Base-by-base conservation (phyloP, 139 green algal genomes). In the Chlamydomonas sp. region DNA sequence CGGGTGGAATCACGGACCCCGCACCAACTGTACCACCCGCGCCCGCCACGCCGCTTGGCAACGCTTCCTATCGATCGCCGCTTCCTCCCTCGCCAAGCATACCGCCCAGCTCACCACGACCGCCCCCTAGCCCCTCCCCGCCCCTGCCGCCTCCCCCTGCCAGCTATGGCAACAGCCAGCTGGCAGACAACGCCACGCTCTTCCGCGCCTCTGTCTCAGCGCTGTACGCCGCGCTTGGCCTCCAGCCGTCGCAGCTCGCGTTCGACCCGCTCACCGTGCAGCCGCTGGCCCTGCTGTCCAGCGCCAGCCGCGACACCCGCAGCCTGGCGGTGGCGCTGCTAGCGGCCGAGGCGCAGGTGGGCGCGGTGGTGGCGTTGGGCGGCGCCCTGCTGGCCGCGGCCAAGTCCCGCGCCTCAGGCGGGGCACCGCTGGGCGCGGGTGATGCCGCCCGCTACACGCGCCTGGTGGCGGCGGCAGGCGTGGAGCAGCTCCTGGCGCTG, bases 281-380 rank as follows among this genome's bases (percentile, higher is more conserved):
- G 59, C 83, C 83, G 67, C 49, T 76, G 8, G 76, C n/a, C 2
- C 12, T 79, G 83, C 20, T 87, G 62, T 14, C 49, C 3, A 87
- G 71, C 63, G 49, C 31, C n/a, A 9, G 49, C 3, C 6, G 16
- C 0, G 61, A 14, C 10, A 64, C 16, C 4, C 72, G 83, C 4
- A 66, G 3, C 0, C 73, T 87, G 62, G 83, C 61, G 15, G 83
- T 87, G 73, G 83, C 83, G n/a, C 8, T 80, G 4, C 62, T 87
- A 5, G 72, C 83, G 62, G 83, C 73, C 14, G 83, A 87, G 15
- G 16, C 58, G 15, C 76, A 80, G 76, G 58, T 66, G 16, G 68
- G 68, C 20, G 82, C 82, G 2, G 9, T 86, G 60, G 18, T 62
- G 18, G 61, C 5, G 17, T 31, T 86, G 60, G 82, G 82, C n/a